These are phyloP conservation scores for Mallotus repandus DNA, from an alignment of 441 rosid species.

Conservation along the genomic window DNA sequence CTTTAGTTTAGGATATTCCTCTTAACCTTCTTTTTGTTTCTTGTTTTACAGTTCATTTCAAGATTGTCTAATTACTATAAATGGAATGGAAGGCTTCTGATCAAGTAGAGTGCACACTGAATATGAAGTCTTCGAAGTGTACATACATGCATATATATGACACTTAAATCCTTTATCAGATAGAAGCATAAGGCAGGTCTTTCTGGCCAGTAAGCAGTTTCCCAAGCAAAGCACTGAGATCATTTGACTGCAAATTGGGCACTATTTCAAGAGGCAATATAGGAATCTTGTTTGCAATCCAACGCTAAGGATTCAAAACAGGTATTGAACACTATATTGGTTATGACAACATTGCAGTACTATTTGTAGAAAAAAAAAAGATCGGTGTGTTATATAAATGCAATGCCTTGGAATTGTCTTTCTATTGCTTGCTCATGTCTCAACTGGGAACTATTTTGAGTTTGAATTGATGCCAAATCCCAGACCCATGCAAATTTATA, in stretches of 20 bases:
- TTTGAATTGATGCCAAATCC: no score
- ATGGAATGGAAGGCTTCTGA: not conserved
- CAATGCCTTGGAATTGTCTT: not conserved
- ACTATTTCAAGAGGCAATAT: not conserved
- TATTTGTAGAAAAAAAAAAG: not conserved
- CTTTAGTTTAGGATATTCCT: not conserved
- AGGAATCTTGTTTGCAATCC: not conserved
- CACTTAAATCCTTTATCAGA: no score
- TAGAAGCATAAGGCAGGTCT: not conserved
- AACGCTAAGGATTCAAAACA: not conserved
- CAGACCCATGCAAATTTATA: no score
- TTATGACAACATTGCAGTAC: not conserved
- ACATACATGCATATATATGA: not conserved
- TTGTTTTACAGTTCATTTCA: not conserved
- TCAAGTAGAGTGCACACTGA: not conserved
- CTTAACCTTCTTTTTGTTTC: not conserved
- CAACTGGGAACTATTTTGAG: not conserved
- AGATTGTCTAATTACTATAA: not conserved
- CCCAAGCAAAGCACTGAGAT: not conserved
- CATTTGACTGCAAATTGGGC: not conserved
- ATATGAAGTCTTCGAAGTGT: not conserved
- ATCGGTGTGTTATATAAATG: not conserved
- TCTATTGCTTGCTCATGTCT: not conserved
- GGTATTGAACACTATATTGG: not conserved
- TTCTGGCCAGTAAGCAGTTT: not conserved